Evolutionary conservation across 352 stramenopile species (phyloP), one percentile per base, ranked within the genome.

Genomic region (Pelagophyceae sp.): DNA sequence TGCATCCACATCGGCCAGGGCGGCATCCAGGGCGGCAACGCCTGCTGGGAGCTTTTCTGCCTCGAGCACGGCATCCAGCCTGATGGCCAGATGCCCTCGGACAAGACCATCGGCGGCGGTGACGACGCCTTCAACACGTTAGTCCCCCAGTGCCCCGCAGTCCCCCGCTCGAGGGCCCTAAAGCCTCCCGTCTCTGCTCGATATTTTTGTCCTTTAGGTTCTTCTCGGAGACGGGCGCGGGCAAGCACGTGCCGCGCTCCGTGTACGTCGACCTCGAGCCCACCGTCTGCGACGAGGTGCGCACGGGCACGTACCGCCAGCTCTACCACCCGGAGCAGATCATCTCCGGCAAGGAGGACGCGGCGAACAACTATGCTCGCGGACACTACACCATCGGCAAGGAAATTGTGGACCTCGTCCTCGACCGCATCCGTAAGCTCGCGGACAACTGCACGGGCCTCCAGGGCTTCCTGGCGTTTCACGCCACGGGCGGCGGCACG

Each of bases 281-380:
- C 11, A 97, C 86, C 20, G 94, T 98, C 29, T 97, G 93, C 82
- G 95, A 99, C 81, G 93, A 98, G 87, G 92, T 98, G 40, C 92
- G 94, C 79, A 92, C 88, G 40, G 95, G 95, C 79, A 94, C 92
- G 17, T 99, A 98, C 88, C 86, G 92, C 77, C 90, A 98, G 81
- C 84, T 99, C 51, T 99, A 98, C 87, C 95, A 98, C 83, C 95
- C 96, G 5, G 95, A 99, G 81, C 94, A 98, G 85, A 96, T 99
- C 83, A 98, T 99, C 83, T 96, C 89, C 65, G 96, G 95, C 83
- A 98, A 99, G 87, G 94, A 98, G 83, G 94, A 97, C 82, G 93
- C 93, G 0, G 89, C 89, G 32, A 95, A 94, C 83, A 95, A 92
- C 80, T 91, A 90, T 32, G 63, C 63, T 1, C 63, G 63, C 63